Percentiles rank a stretch among this genome's conserved stretches.
phyloP scores from a whole-genome alignment of 805 yeast genomes.

The Candida ipomoeae region DNA sequence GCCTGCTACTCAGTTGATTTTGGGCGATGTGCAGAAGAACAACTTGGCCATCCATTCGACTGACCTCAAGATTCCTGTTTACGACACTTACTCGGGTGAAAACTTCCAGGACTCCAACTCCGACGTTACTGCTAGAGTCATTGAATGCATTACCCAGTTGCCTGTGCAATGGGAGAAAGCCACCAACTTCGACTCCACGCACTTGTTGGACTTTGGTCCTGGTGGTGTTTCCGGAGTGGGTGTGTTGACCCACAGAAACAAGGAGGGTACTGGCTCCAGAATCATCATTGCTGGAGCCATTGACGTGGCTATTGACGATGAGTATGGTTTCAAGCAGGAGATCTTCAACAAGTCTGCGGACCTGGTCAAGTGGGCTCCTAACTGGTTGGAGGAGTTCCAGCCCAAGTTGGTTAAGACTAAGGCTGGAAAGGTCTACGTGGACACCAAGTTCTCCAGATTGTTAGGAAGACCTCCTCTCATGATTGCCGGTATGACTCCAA shows the following conservation, averaged over 20 bases:
- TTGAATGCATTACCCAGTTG: constrained; percentile 77
- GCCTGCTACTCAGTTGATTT: constrained; percentile 64
- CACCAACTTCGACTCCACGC: constrained; percentile 77
- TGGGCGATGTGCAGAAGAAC: constrained; percentile 52
- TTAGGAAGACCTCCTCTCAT: constrained; percentile 93
- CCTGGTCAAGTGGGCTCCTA: constrained; percentile 74
- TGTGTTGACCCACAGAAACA: constrained; percentile 91
- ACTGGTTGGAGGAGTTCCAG: constrained; percentile 86
- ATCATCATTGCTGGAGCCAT: constrained; percentile 90
- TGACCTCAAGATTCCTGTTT: constrained; percentile 78
- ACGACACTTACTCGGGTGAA: constrained; percentile 80
- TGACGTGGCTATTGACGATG: constrained; percentile 66
- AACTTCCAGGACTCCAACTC: constrained; percentile 53
- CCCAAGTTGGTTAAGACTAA: constrained; percentile 79
- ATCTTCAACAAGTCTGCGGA: constrained; percentile 66
- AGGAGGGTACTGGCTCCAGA: constrained; percentile 97
- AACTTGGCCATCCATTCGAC: constrained; percentile 52
- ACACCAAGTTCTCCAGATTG: constrained; percentile 89
- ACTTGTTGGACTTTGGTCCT: constrained; percentile 95
- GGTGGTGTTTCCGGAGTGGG: constrained; percentile 98
- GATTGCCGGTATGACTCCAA: constrained; percentile 99
- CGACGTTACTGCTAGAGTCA: constrained; percentile 63
- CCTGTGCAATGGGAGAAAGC: constrained; percentile 96
- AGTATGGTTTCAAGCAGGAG: constrained; percentile 94
- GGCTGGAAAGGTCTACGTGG: constrained; percentile 71